Base-by-base conservation (phyloP, 2,329 filamentous ascomycete genomes). In the Penicillium sp. region DNA sequence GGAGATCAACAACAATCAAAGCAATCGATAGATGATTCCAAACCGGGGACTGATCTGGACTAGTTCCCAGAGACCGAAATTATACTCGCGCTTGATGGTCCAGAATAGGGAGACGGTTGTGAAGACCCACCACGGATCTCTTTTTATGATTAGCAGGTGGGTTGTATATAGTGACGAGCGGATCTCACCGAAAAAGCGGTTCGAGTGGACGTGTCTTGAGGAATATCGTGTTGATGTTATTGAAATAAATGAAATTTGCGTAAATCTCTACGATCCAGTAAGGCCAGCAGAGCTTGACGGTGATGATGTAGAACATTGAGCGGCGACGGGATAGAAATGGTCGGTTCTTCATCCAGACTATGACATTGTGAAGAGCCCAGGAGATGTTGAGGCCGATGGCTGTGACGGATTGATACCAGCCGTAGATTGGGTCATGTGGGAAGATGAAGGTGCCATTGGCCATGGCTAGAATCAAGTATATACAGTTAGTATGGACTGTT, bases 121-220 rank as follows among this genome's bases (percentile, higher is more conserved):
- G 55, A 83, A 82, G 15, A 86, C 77, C 83, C 83, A 86, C 83
- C 83, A 86, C 0, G 83, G 83, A 55, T 86, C 83, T 8, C 77
- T 78, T 28, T 18, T 9, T 7, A 12, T 20, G 1, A 20, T 35
- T 39, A 50, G 43, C 6, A 10, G 10, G 25, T 25, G 2, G 35
- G 1, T 23, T 6, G 9, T 1, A 2, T n/a, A 2, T n/a, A 25
- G 10, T 59, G 48, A 25, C 5, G 6, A 37, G 24, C 8, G 12
- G 6, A 27, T 2, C 50, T 27, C 64, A 78, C 75, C 81, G 75
- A 58, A 81, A 82, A 1, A 84, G 62, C 2, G 81, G 79, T 63
- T 86, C 82, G 44, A 78, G 77, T 0, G 82, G 82, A 15, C 82
- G 67, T 0, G 81, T 83, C 3, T 69, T 70, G 3, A 71, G 60